phyloP scores from a whole-genome alignment of 192 early-diverging fungal genomes.

The Podila horticola region DNA sequence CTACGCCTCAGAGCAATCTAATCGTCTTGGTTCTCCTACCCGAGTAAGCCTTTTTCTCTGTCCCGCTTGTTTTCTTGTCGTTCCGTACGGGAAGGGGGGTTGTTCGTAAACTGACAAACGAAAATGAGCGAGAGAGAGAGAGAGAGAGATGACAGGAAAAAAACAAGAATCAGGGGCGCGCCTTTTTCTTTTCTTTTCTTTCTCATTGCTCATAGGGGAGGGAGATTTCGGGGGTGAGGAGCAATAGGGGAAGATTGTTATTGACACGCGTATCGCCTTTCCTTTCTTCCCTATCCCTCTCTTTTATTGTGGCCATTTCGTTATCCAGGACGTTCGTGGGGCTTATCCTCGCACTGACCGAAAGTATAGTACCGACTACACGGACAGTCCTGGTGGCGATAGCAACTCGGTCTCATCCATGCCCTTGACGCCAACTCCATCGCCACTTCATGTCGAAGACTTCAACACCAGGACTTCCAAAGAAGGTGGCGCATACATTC shows the following conservation, averaged over 20 bases:
- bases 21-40: not conserved
- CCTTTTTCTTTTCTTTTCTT: not conserved
- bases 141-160: not conserved
- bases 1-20: not conserved
- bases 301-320: not conserved
- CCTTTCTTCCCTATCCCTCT: not conserved
- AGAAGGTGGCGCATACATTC: too few relatives aligned
- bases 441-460: not conserved
- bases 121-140: too few relatives aligned
- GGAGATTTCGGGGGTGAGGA: not conserved
- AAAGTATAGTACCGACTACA: not conserved
- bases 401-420: not conserved
- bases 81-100: not conserved
- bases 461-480: not conserved
- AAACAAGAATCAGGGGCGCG: conserved; percentile 1
- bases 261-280: not conserved
- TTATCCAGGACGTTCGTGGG: not conserved
- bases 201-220: not conserved
- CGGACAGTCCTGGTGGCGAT: not conserved
- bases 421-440: not conserved
- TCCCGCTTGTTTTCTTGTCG: not conserved
- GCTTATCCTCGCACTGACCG: not conserved
- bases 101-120: too few relatives aligned
- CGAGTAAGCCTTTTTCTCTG: not conserved
- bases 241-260: not conserved